Percentiles rank a stretch among this genome's conserved stretches.
These are phyloP conservation scores for Vitis hybrid DNA, from an alignment of 177 flowering plant genomes.

Conservation along the genomic window DNA sequence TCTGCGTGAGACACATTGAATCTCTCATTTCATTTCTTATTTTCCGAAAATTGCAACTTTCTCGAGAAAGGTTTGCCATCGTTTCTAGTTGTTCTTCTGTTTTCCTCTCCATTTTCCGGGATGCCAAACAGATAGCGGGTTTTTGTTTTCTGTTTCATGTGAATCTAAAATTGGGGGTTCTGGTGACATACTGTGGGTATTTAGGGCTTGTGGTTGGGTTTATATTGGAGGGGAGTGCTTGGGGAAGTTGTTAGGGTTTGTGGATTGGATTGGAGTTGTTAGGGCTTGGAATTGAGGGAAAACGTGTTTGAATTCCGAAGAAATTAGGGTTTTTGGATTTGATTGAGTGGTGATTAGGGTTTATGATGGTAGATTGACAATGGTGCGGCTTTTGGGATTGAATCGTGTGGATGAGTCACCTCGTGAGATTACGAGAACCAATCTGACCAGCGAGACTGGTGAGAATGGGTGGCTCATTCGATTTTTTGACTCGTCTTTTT, in stretches of 20 bases:
- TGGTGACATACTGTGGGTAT: too few relatives aligned
- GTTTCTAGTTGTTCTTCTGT: too few relatives aligned
- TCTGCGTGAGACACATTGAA: too few relatives aligned
- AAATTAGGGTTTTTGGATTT: not conserved
- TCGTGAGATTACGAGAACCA: conserved; percentile 72
- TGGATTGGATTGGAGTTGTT: conserved; percentile 8
- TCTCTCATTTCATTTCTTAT: too few relatives aligned
- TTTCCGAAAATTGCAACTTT: too few relatives aligned
- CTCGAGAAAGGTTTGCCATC: too few relatives aligned
- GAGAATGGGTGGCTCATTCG: conserved; percentile 96
- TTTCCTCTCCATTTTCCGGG: too few relatives aligned
- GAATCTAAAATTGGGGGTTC: too few relatives aligned
- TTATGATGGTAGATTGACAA: conserved; percentile 48
- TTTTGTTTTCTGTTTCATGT: too few relatives aligned
- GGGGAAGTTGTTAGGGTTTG: not conserved
- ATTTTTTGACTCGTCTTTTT: conserved; percentile 92
- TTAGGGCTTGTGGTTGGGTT: too few relatives aligned
- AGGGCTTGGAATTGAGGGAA: not conserved
- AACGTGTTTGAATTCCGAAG: not conserved
- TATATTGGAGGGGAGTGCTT: too few relatives aligned
- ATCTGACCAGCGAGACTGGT: conserved; percentile 55
- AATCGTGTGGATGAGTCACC: conserved; percentile 63
- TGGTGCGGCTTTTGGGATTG: conserved; percentile 87
- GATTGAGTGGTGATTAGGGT: conserved; percentile 12
- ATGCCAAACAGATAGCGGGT: too few relatives aligned